These are phyloP conservation scores for Corynascus novoguineensis DNA, from an alignment of 495 filamentous ascomycete species.

Conservation along the genomic window DNA sequence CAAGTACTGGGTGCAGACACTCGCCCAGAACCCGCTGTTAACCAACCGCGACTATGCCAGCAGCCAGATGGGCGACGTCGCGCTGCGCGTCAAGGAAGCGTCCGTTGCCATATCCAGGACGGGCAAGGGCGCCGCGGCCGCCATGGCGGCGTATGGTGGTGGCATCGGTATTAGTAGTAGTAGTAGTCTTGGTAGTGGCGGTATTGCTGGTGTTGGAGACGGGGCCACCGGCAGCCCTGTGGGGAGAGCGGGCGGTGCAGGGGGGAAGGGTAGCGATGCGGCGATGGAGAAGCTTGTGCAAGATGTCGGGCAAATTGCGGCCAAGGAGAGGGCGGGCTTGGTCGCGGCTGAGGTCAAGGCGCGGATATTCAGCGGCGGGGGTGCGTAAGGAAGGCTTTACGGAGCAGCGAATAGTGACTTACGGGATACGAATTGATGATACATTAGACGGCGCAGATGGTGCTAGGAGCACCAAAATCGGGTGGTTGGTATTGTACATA, in stretches of 20 bases:
- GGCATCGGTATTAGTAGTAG: background rate
- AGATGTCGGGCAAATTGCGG: conserved; percentile 73
- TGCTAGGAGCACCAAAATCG: conserved; percentile 1
- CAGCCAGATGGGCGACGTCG: conserved; percentile 87
- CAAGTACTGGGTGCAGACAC: conserved; percentile 98
- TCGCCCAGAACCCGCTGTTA: conserved; percentile 91
- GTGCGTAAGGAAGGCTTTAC: background rate
- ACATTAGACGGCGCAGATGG: conserved; percentile 6
- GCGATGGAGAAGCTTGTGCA: conserved; percentile 75
- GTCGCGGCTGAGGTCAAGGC: conserved; percentile 79
- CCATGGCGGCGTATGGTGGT: background rate
- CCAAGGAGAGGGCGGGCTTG: conserved; percentile 80
- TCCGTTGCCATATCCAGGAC: conserved; percentile 43
- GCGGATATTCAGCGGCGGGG: conserved; percentile 56
- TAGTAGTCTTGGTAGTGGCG: conserved; percentile 10
- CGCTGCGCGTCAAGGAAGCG: conserved; percentile 67
- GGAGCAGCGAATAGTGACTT: too few species aligned
- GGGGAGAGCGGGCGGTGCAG: background rate
- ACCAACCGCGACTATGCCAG: conserved; percentile 89
- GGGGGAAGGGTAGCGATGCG: conserved; percentile 39
- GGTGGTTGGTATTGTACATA: conserved; percentile 5
- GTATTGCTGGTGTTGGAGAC: background rate
- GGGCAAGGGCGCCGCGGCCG: conserved; percentile 10
- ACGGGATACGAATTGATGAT: conserved; percentile 8
- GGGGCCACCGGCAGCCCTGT: background rate